phyloP scores from a whole-genome alignment of 2,329 filamentous ascomycete genomes.

The Boeremia exigua region DNA sequence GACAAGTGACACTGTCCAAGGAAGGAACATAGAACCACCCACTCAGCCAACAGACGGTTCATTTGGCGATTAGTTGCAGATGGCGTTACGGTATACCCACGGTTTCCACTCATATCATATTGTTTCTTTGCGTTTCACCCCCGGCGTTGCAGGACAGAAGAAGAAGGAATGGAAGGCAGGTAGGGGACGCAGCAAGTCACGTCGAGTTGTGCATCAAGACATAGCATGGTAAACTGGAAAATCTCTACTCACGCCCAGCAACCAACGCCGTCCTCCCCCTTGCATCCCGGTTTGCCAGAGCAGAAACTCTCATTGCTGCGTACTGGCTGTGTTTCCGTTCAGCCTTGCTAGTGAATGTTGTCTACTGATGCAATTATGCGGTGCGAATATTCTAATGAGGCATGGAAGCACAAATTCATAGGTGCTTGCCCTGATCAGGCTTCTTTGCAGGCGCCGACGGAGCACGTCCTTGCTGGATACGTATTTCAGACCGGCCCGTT shows the following conservation, averaged over 20 bases:
- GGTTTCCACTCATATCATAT: background rate
- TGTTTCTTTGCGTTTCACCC: background rate
- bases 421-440: too few species aligned
- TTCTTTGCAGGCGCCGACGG: background rate
- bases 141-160: background rate
- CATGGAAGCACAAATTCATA: too few species aligned
- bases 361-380: too few species aligned
- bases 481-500: background rate
- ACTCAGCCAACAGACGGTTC: background rate
- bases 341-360: too few species aligned
- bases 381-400: too few species aligned
- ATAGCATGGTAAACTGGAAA: background rate
- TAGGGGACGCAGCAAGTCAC: background rate
- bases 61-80: background rate
- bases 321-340: too few species aligned
- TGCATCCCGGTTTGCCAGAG: too few species aligned
- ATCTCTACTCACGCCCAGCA: background rate
- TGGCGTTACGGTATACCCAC: slow-evolving; percentile 8
- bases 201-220: background rate
- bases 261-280: background rate
- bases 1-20: background rate
- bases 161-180: background rate
- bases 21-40: background rate
- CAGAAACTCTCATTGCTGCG: too few species aligned
- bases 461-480: background rate